phyloP scores from a whole-genome alignment of 768 basidiomycete genomes.

The Mycena galericulata region DNA sequence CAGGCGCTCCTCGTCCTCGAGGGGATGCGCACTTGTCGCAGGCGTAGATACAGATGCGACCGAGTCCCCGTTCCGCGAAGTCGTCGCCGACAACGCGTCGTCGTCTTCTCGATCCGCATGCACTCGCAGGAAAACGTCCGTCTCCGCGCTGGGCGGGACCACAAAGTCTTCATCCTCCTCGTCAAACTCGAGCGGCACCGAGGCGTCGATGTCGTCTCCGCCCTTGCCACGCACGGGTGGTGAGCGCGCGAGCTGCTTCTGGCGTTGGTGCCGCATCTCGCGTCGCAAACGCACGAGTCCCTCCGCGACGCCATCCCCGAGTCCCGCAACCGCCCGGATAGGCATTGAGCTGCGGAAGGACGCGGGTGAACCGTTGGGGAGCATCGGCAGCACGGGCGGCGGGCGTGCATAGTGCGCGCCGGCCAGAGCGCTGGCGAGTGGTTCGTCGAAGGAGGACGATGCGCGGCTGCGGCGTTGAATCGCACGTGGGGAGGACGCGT shows the following conservation, averaged over 20 bases:
- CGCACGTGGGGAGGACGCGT: slow-evolving; percentile 55
- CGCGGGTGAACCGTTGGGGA: slow-evolving; percentile 71
- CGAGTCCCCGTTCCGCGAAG: slow-evolving; percentile 44
- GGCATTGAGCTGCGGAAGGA: slow-evolving; percentile 66
- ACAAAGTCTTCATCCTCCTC: slow-evolving; percentile 77
- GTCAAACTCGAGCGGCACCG: slow-evolving; percentile 68
- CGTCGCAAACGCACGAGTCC: slow-evolving; percentile 69
- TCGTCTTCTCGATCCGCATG: slow-evolving; percentile 36
- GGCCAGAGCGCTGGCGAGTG: slow-evolving; percentile 78
- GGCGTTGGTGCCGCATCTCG: slow-evolving; percentile 63
- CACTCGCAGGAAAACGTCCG: slow-evolving; percentile 26
- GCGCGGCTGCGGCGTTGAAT: slow-evolving; percentile 46
- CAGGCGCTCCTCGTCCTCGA: slow-evolving; percentile 46
- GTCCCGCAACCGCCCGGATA: slow-evolving; percentile 63
- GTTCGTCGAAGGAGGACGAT: slow-evolving; percentile 81
- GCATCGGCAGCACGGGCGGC: slow-evolving; percentile 75
- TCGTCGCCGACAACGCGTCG: slow-evolving; percentile 41
- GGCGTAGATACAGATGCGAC: slow-evolving; percentile 53
- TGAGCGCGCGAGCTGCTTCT: slow-evolving; percentile 63
- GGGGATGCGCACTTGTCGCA: slow-evolving; percentile 48
- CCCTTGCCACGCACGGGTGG: slow-evolving; percentile 47
- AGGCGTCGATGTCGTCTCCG: slow-evolving; percentile 49
- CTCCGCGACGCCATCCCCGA: slow-evolving; percentile 69
- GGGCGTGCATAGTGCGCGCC: slow-evolving; percentile 65
- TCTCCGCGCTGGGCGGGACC: slow-evolving; percentile 26